These are phyloP conservation scores for Diaporthe citri DNA, from an alignment of 2,329 filamentous ascomycete genomes.

Conservation along the genomic window DNA sequence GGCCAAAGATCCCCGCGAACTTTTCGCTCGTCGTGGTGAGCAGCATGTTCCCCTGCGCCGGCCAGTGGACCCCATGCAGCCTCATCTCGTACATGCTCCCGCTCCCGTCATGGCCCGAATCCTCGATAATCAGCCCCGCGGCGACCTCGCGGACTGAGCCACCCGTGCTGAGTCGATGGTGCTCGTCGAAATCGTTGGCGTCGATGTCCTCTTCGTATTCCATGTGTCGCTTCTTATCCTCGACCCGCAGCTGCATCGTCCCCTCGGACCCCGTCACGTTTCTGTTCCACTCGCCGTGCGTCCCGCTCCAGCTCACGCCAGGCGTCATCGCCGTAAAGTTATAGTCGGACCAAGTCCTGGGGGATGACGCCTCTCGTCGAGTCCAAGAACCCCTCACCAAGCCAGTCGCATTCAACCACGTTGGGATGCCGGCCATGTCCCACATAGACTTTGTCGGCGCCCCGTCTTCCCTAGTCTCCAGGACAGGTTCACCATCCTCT, in stretches of 20 bases:
- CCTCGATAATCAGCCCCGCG: constrained; percentile 79
- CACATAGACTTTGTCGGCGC: constrained; percentile 40
- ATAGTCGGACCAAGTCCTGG: constrained; percentile 61
- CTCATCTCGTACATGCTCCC: constrained; percentile 84
- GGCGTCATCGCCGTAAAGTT: constrained; percentile 77
- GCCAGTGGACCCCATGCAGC: constrained; percentile 88
- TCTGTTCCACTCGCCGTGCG: constrained; percentile 74
- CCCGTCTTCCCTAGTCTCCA: background rate
- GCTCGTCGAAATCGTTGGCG: constrained; percentile 43
- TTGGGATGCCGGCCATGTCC: constrained; percentile 52
- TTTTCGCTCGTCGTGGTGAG: constrained; percentile 94
- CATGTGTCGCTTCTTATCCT: constrained; percentile 62
- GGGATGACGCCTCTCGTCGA: constrained; percentile 64
- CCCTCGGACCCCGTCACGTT: constrained; percentile 84
- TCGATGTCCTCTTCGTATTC: constrained; percentile 55
- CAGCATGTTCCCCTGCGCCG: constrained; percentile 81
- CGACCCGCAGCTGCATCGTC: constrained; percentile 76
- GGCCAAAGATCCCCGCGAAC: constrained; percentile 89
- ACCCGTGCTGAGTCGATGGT: constrained; percentile 55
- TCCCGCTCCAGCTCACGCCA: constrained; percentile 73
- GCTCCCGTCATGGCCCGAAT: constrained; percentile 64
- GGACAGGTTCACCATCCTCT: constrained; percentile 58
- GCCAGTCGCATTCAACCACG: constrained; percentile 86
- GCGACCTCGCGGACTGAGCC: constrained; percentile 76
- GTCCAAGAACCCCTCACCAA: constrained; percentile 83